These are phyloP conservation scores for Colletotrichum lupini DNA, from an alignment of 2,329 filamentous ascomycete species.

Conservation along the genomic window DNA sequence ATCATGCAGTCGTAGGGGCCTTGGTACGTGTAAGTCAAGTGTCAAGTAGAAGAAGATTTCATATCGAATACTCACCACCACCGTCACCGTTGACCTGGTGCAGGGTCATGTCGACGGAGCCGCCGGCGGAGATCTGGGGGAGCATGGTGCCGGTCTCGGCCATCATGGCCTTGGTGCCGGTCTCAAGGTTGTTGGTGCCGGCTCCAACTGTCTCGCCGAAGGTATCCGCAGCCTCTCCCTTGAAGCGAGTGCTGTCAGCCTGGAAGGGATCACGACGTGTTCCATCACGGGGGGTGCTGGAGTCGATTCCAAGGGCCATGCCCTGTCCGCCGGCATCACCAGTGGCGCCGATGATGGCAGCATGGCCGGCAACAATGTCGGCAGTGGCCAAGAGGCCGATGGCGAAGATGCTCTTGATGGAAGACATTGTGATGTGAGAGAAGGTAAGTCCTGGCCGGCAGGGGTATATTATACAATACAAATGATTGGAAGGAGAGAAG, in stretches of 20 bases:
- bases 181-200: constrained; percentile 67
- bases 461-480: constrained; percentile 30
- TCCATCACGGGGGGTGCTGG: constrained; percentile 69
- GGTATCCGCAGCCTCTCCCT: constrained; percentile 59
- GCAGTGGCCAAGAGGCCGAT: constrained; percentile 64
- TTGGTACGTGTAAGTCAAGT: not conserved
- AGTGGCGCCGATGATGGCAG: constrained; percentile 67
- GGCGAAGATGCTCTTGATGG: constrained; percentile 46
- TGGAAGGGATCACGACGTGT: constrained; percentile 71
- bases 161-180: constrained; percentile 68
- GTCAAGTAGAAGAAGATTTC: not conserved
- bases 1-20: constrained; percentile 72
- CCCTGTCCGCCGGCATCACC: constrained; percentile 69
- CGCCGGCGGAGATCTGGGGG: constrained; percentile 69
- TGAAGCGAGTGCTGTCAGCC: constrained; percentile 72
- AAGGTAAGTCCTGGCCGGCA: constrained; percentile 35
- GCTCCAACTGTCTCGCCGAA: constrained; percentile 69
- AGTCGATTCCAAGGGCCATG: constrained; percentile 62
- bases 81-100: constrained; percentile 77
- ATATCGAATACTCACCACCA: constrained; percentile 54
- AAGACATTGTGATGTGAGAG: constrained; percentile 41
- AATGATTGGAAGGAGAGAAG: constrained; percentile 31
- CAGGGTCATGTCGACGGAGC: constrained; percentile 69
- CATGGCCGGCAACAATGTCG: constrained; percentile 69
- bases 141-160: constrained; percentile 65